phyloP scores from a whole-genome alignment of 1,284 basidiomycete species.

The Thecaphora frezii region DNA sequence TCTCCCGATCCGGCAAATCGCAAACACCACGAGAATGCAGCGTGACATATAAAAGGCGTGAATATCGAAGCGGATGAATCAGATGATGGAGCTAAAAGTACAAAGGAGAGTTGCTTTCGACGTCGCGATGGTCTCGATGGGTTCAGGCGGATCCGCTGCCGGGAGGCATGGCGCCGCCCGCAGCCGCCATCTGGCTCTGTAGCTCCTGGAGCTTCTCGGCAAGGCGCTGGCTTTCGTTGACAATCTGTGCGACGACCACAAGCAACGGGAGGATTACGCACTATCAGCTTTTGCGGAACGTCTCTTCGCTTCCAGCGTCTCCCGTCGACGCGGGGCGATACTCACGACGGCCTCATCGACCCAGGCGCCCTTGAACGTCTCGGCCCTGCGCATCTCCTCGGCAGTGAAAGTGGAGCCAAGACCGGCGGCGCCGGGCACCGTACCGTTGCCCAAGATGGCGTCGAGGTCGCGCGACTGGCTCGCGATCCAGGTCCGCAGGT shows the following conservation, averaged over 20 bases:
- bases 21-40: too few relatives aligned
- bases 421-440: conserved; percentile 67
- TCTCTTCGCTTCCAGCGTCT: too few relatives aligned
- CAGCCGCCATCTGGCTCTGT: conserved; percentile 22
- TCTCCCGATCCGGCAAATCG: too few relatives aligned
- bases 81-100: too few relatives aligned
- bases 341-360: conserved; percentile 60
- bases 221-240: conserved; percentile 49
- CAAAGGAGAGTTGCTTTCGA: too few relatives aligned
- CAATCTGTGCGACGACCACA: conserved; percentile 15
- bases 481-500: conserved; percentile 85
- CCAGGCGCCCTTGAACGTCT: conserved; percentile 88
- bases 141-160: too few relatives aligned
- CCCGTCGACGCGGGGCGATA: too few relatives aligned
- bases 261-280: too few relatives aligned
- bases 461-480: conserved; percentile 89
- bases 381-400: conserved; percentile 82
- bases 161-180: conserved; percentile 8
- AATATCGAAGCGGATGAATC: too few relatives aligned
- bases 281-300: too few relatives aligned
- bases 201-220: conserved; percentile 50
- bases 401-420: conserved; percentile 65
- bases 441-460: conserved; percentile 70
- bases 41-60: too few relatives aligned
- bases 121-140: too few relatives aligned